phyloP scores from a whole-genome alignment of 352 stramenopile species.

The Globisporangium takayamanum region DNA sequence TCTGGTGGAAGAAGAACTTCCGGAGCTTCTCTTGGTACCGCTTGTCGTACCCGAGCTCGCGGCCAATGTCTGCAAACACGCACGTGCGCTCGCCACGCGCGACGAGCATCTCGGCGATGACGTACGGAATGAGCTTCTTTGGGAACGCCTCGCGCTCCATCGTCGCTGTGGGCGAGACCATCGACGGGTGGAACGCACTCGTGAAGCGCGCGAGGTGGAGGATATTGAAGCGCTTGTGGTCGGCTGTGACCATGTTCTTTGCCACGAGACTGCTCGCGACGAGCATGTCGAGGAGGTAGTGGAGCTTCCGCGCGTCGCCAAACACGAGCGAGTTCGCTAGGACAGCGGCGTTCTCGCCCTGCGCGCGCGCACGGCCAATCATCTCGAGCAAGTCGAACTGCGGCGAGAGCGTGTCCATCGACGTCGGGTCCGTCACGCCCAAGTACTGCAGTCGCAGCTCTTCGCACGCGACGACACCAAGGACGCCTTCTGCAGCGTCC shows the following conservation, averaged over 20 bases:
- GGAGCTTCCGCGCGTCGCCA: slow-evolving; percentile 64
- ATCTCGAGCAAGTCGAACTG: slow-evolving; percentile 79
- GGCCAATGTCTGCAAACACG: slow-evolving; percentile 81
- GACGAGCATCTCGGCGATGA: slow-evolving; percentile 63
- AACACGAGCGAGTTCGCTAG: slow-evolving; percentile 53
- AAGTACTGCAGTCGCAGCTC: slow-evolving; percentile 63
- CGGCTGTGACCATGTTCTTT: slow-evolving; percentile 73
- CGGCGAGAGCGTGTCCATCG: slow-evolving; percentile 52
- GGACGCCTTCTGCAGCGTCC: slow-evolving; percentile 34
- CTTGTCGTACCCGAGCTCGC: slow-evolving; percentile 73
- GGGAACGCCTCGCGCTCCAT: slow-evolving; percentile 52
- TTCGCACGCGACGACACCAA: slow-evolving; percentile 67
- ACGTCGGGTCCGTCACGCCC: slow-evolving; percentile 43
- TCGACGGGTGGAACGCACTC: slow-evolving; percentile 53
- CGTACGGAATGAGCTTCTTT: slow-evolving; percentile 48
- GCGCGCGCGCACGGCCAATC: slow-evolving; percentile 50
- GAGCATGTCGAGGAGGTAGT: slow-evolving; percentile 81
- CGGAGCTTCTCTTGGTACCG: slow-evolving; percentile 73
- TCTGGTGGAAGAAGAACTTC: slow-evolving; percentile 80
- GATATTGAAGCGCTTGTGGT: slow-evolving; percentile 75
- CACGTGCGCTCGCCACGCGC: slow-evolving; percentile 57
- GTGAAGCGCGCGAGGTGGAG: slow-evolving; percentile 68
- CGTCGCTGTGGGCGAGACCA: slow-evolving; percentile 49
- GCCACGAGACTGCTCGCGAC: slow-evolving; percentile 46
- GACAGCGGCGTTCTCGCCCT: slow-evolving; percentile 53